Evolutionary conservation across 352 stramenopile species (phyloP), one percentile per base, ranked within the genome.

Genomic region (Pythium angustatum): DNA sequence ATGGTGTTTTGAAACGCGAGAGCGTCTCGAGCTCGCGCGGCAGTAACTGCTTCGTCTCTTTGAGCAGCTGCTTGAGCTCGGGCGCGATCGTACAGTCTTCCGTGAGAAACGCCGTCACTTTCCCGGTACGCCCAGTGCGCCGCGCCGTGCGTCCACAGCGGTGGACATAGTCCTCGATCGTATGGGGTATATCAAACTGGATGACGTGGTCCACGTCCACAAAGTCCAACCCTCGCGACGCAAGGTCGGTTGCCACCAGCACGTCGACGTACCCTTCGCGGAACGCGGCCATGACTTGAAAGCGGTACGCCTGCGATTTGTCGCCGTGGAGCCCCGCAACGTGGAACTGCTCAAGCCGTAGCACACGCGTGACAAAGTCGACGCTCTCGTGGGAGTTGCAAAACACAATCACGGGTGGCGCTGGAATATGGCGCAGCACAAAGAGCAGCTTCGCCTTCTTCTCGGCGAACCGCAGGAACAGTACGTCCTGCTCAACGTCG

Each of bases 351-450:
- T 99, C 97, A 65, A 92, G 97, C 14, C 91, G 72, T 12, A 99
- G 79, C 68, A 99, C 74, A 6, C 86, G 78, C 72, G 93, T 96
- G 12, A 99, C 79, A 22, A 91, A 89, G 44, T 98, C 91, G 3
- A 97, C 97, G 66, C 90, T 91, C 56, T 98, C 90, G 61, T 98
- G 96, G n/a, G 80, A 96, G 59, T 99, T 97, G 45, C 98, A 87
- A 71, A 99, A 99, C 26, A 99, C 83, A 33, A 99, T 78, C 15
- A 98, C 91, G 7, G 96, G 97, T 8, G 96, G 96, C 2, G 81
- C 68, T 14, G 98, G 72, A 14, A 89, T 96, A n/a, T 72, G 3
- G 26, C 63, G 93, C 66, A 78, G 90, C 21, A 79, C 78, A 1
- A 72, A 49, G n/a, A 91, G 59, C 21, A 90, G 62, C 27, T 48